Conservation (phyloP, 2,329 filamentous ascomycete species). For the Aspergillus sp. region DNA sequence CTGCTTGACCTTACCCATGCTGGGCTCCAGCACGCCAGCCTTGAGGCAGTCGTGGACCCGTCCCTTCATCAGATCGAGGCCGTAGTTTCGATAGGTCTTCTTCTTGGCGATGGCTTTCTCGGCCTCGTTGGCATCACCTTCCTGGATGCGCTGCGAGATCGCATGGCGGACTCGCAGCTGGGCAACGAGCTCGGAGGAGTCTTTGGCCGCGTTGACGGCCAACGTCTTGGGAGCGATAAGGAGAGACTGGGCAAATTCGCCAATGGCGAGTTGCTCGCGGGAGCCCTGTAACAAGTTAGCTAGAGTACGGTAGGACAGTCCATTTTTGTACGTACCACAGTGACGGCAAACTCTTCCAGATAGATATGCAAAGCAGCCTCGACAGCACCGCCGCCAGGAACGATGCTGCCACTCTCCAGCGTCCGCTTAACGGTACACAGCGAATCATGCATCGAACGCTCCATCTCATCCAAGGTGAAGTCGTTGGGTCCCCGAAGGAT, state of each 20-base stretch:
- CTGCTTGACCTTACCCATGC: conserved; percentile 96
- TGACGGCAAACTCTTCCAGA: conserved; percentile 95
- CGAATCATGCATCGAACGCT: conserved; percentile 94
- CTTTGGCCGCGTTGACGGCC: conserved; percentile 93
- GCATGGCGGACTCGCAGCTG: conserved; percentile 92
- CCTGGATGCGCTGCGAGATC: conserved; percentile 80
- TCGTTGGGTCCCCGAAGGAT: conserved; percentile 94
- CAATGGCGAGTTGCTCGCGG: conserved; percentile 93
- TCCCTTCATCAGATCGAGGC: conserved; percentile 78
- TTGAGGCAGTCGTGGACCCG: conserved; percentile 91
- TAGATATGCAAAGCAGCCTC: conserved; percentile 99
- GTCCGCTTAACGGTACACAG: conserved; percentile 95
- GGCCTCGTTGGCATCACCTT: conserved; percentile 67
- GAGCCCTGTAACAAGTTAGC: conserved; percentile 49
- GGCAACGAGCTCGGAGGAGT: conserved; percentile 87
- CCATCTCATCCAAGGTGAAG: conserved; percentile 97
- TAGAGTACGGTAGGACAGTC: conserved; percentile 5
- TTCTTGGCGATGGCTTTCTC: conserved; percentile 84
- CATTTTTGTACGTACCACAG: conserved; percentile 55
- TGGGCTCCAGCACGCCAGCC: conserved; percentile 89
- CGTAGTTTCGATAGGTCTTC: conserved; percentile 99
- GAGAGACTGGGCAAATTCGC: conserved; percentile 90
- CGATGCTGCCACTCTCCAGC: conserved; percentile 90
- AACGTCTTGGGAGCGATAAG: conserved; percentile 93
- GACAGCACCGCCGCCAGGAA: conserved; percentile 90